phyloP scores from a whole-genome alignment of 2,329 filamentous ascomycete genomes.

The Phyllosticta citribraziliensis region DNA sequence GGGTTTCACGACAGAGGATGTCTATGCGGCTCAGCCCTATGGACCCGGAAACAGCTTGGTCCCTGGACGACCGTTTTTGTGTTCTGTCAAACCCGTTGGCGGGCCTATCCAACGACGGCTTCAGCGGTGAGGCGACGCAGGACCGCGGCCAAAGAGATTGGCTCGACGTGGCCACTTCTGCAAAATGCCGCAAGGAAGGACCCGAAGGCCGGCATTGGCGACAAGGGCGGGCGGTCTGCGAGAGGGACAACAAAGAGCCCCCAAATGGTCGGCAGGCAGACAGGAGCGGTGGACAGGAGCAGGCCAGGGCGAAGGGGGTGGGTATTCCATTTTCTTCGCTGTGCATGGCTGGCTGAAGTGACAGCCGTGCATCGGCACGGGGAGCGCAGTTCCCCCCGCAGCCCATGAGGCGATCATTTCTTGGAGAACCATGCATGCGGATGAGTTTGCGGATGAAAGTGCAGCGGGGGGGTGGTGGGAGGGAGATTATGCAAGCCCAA shows the following conservation, averaged over 20 bases:
- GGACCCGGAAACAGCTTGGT: background rate
- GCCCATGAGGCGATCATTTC: conserved; percentile 10
- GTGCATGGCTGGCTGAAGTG: conserved; percentile 7
- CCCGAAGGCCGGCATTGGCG: background rate
- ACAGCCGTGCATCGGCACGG: conserved; percentile 10
- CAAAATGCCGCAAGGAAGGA: background rate
- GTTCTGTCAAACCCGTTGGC: too few relatives aligned
- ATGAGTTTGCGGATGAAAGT: conserved; percentile 3
- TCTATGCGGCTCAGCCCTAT: conserved; percentile 10
- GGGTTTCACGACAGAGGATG: conserved; percentile 7
- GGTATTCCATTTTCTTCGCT: background rate
- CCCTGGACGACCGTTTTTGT: background rate
- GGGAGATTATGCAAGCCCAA: conserved; percentile 9
- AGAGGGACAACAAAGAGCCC: background rate
- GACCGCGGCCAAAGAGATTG: background rate
- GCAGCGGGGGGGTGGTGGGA: conserved; percentile 1
- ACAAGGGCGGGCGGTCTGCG: background rate
- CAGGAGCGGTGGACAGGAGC: background rate
- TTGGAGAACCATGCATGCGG: conserved; percentile 1
- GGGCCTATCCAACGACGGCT: background rate
- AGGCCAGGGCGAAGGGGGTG: background rate
- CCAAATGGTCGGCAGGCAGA: background rate
- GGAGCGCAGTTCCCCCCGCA: conserved; percentile 7
- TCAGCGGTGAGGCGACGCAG: background rate
- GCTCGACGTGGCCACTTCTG: background rate